Base-by-base conservation (phyloP, 106 monocot genomes). In the Iris macrosiphon region DNA sequence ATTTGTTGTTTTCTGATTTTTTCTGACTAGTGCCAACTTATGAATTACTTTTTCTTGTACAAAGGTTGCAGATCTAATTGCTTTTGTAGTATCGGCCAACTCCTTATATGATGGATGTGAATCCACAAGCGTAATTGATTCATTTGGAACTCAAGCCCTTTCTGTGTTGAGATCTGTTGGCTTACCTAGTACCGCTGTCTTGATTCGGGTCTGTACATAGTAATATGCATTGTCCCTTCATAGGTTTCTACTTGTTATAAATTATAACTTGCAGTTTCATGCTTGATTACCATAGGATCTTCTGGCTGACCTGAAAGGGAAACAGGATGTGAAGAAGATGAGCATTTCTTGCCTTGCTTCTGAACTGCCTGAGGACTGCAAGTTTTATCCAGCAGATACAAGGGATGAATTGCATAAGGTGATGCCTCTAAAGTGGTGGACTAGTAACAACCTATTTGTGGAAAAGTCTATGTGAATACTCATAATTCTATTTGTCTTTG, bases 351-450 rank as follows among this genome's bases (percentile, higher is more conserved):
- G 39, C 64, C 60, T 86, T 70, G 60, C 70, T 64, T 58, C 82
- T 49, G 79, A 86, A 66, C 40, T 92, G 45, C 86, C 92, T 17
- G 86, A 92, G 47, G 92, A 92, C 48, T 92, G 92, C 52, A 86
- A 74, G 64, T 76, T 73, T 65, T 82, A 73, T 68, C 65, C 55
- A 21, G 92, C 82, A 35, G 86, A 86, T 68, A 79, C 79, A 6
- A 82, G 79, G 60, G 92, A 86, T 12, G 92, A 92, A n/a, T 38
- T 92, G 55, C 86, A 70, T 42, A 92, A 92, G 89, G 95, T 95
- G 39, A 50, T 47, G 23, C 23, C 37, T n/a, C n/a, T n/a, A n/a
- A n/a, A n/a, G n/a, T n/a, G n/a, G n/a, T n/a, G n/a, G n/a, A n/a
- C n/a, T n/a, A n/a, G n/a, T n/a, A 88, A n/a, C n/a, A n/a, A n/a